These are phyloP conservation scores for Exophiala bonariae DNA, from an alignment of 2,329 filamentous ascomycete species.

Conservation along the genomic window DNA sequence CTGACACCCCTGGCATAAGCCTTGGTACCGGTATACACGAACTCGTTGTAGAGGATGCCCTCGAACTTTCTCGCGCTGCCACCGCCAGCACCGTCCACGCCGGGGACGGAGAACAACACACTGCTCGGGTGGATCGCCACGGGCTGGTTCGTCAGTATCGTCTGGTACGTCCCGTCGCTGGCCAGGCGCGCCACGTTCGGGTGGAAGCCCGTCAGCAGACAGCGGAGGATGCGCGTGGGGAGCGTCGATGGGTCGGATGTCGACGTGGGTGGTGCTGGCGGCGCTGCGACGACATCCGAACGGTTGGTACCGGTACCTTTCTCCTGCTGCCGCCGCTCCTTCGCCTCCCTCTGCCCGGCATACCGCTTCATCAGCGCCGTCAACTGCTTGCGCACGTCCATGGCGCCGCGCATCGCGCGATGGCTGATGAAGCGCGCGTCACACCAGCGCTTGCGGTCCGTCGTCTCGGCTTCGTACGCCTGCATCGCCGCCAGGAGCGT, in stretches of 20 bases:
- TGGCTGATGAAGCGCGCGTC: conserved; percentile 60
- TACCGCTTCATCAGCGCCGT: conserved; percentile 19
- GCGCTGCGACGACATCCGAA: too few relatives aligned
- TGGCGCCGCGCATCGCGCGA: conserved; percentile 64
- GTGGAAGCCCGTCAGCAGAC: conserved; percentile 59
- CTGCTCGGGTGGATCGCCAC: conserved; percentile 56
- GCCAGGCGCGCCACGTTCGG: conserved; percentile 54
- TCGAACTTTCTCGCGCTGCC: conserved; percentile 18
- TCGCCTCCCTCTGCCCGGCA: not conserved
- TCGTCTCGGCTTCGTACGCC: conserved; percentile 58
- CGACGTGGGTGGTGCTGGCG: conserved; percentile 59
- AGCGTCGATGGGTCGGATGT: conserved; percentile 47
- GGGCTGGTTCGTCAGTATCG: conserved; percentile 60
- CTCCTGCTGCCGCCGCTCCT: conserved; percentile 2
- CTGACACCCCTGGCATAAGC: conserved; percentile 64
- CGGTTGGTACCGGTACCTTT: too few relatives aligned
- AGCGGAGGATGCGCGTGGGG: conserved; percentile 54
- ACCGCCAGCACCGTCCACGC: conserved; percentile 2
- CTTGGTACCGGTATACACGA: conserved; percentile 63
- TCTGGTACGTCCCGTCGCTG: conserved; percentile 53
- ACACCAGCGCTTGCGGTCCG: conserved; percentile 62
- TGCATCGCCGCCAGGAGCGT: conserved; percentile 62
- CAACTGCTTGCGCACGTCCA: conserved; percentile 42
- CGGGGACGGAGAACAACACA: conserved; percentile 24
- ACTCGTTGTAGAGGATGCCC: conserved; percentile 65